Evolutionary conservation across 2,329 filamentous ascomycete species (phyloP).

Genomic region (Scytalidium sp.): DNA sequence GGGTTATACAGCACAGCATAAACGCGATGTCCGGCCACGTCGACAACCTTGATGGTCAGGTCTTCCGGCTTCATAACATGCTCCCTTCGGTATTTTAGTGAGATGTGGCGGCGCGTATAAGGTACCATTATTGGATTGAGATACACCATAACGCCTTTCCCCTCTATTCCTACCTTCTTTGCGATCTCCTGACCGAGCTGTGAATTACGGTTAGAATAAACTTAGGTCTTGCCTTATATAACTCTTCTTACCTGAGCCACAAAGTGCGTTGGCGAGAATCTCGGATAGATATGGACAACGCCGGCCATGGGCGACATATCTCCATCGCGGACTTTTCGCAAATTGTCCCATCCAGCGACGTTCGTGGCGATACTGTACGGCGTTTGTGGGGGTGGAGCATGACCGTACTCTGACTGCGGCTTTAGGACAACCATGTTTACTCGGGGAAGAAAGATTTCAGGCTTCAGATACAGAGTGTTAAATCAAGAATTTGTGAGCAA

Average conservation of each 20-base stretch:
- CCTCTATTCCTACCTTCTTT: not conserved
- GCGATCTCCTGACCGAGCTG: not conserved
- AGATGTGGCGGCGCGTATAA: not conserved
- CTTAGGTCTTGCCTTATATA: not conserved
- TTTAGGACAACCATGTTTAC: not conserved
- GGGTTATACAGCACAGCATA: not conserved
- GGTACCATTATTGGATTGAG: not conserved
- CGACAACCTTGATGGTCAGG: not conserved
- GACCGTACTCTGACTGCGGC: not conserved
- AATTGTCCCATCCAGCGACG: not conserved
- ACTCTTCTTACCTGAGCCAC: not conserved
- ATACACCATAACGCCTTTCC: not conserved
- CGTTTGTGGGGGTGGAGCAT: not conserved
- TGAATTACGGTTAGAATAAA: not conserved
- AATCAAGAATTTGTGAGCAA: too few relatives aligned
- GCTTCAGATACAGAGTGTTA: too few relatives aligned
- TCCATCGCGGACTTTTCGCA: not conserved
- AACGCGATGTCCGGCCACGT: constrained; percentile 1
- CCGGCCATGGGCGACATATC: not conserved
- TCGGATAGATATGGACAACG: not conserved
- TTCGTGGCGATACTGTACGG: constrained; percentile 1
- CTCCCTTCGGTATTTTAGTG: not conserved
- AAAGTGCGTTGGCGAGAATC: not conserved
- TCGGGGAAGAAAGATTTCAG: too few relatives aligned
- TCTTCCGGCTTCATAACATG: not conserved